Conservation (phyloP, 1,284 basidiomycete genomes). For the Porphyrellus sp. region DNA sequence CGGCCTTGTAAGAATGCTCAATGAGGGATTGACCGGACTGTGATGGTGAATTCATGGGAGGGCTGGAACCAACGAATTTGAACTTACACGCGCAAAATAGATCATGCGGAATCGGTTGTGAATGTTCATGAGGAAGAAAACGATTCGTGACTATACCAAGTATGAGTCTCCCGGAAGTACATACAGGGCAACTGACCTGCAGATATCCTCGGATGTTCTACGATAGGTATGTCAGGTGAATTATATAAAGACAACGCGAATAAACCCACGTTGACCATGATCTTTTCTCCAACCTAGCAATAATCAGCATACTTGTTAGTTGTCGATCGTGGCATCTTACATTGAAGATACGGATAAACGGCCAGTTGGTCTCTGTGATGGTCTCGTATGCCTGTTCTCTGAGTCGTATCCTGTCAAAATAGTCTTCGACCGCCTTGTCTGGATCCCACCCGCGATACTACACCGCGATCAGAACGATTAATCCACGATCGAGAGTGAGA, state of each 20-base stretch:
- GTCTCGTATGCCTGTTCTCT: slow-evolving; percentile 90
- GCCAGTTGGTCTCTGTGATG: slow-evolving; percentile 80
- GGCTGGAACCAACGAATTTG: not conserved
- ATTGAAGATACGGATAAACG: slow-evolving; percentile 95
- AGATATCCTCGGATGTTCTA: slow-evolving; percentile 87
- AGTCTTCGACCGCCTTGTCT: slow-evolving; percentile 88
- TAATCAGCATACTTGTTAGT: slow-evolving; percentile 3
- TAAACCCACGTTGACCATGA: slow-evolving; percentile 75
- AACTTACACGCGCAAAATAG: slow-evolving; percentile 84
- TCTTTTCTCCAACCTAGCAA: slow-evolving; percentile 82
- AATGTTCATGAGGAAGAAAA: slow-evolving; percentile 98
- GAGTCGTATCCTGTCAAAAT: slow-evolving; percentile 84
- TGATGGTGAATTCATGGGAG: not conserved
- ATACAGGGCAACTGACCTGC: slow-evolving; percentile 46
- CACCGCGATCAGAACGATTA: not conserved
- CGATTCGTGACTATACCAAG: slow-evolving; percentile 72
- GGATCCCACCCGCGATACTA: slow-evolving; percentile 93
- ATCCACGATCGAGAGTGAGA: slow-evolving; percentile 13
- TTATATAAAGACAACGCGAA: not conserved
- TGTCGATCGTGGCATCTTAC: slow-evolving; percentile 40
- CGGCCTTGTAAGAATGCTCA: slow-evolving; percentile 98
- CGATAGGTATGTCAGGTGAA: slow-evolving; percentile 8
- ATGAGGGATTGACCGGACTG: slow-evolving; percentile 91
- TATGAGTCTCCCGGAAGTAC: not conserved
- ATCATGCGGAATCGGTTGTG: slow-evolving; percentile 90